These are phyloP conservation scores for Suhomyces guaymorum DNA, from an alignment of 1,139 yeast species.

Conservation along the genomic window DNA sequence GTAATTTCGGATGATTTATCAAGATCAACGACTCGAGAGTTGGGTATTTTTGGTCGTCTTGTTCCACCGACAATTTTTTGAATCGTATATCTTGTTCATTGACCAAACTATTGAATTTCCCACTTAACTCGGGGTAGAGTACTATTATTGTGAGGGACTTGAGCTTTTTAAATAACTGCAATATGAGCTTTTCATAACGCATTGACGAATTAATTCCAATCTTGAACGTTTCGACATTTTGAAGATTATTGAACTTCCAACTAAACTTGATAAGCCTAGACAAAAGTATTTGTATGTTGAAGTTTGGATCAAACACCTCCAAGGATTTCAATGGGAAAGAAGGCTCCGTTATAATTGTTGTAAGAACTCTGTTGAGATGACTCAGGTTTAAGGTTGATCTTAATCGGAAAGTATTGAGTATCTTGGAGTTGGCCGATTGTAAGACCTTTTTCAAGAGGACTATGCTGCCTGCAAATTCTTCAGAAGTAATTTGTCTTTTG, in stretches of 20 bases:
- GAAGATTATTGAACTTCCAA: slow-evolving; percentile 30
- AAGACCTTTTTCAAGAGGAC: slow-evolving; percentile 27
- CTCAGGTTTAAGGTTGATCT: slow-evolving; percentile 25
- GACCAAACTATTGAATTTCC: slow-evolving; percentile 20
- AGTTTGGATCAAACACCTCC: slow-evolving; percentile 27
- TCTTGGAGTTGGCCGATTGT: slow-evolving; percentile 18
- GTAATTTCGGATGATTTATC: slow-evolving; percentile 31
- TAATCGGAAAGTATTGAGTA: slow-evolving; percentile 25
- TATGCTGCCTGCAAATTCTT: slow-evolving; percentile 35
- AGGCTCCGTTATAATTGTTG: slow-evolving; percentile 25
- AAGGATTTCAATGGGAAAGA: slow-evolving; percentile 23
- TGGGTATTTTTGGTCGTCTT: slow-evolving; percentile 4
- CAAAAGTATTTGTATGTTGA: slow-evolving; percentile 30
- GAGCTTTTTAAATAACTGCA: slow-evolving; percentile 33
- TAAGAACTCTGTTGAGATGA: slow-evolving; percentile 30
- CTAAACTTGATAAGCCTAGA: slow-evolving; percentile 26
- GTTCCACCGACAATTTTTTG: slow-evolving; percentile 10
- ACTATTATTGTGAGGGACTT: slow-evolving; percentile 19
- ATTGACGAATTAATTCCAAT: slow-evolving; percentile 32
- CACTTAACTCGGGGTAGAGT: slow-evolving; percentile 19
- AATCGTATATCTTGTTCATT: slow-evolving; percentile 25
- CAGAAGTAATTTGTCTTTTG: slow-evolving; percentile 26
- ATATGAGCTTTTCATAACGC: slow-evolving; percentile 23
- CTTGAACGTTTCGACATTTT: slow-evolving; percentile 23
- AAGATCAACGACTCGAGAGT: slow-evolving; percentile 24